Evolutionary conservation across 2,329 filamentous ascomycete genomes (phyloP).

Genomic region (Fusarium sp.): DNA sequence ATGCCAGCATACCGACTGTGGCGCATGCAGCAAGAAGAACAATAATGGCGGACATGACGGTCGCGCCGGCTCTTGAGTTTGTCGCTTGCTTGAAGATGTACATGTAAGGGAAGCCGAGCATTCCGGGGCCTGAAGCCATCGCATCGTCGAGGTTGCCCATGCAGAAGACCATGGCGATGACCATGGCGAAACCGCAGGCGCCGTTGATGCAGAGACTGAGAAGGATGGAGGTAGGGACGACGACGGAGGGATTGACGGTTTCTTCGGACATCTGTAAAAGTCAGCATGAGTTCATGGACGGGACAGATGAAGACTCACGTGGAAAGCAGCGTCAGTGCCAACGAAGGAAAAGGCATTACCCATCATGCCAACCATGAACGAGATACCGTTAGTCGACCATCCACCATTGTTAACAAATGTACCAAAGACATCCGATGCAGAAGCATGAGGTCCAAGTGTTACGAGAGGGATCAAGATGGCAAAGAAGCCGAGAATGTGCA

Average conservation of each 20-base stretch:
- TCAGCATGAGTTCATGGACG: neutral
- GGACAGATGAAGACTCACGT: constrained; percentile 18
- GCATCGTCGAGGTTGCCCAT: constrained; percentile 58
- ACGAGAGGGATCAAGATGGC: constrained; percentile 46
- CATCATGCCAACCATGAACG: constrained; percentile 57
- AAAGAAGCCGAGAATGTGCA: constrained; percentile 55
- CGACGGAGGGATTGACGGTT: constrained; percentile 57
- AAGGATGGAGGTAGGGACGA: constrained; percentile 62
- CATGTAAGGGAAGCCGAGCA: constrained; percentile 63
- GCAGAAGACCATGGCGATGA: constrained; percentile 65
- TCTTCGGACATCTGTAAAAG: constrained; percentile 54
- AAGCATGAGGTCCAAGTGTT: constrained; percentile 45
- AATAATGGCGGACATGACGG: constrained; percentile 60
- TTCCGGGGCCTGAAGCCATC: constrained; percentile 54
- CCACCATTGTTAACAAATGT: constrained; percentile 55
- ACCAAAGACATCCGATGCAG: constrained; percentile 52
- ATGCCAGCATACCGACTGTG: constrained; percentile 63
- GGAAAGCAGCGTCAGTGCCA: constrained; percentile 45
- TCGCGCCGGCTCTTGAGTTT: constrained; percentile 56
- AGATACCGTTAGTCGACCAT: constrained; percentile 54
- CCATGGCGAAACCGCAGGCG: constrained; percentile 62
- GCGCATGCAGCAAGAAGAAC: constrained; percentile 59
- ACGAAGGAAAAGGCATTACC: constrained; percentile 52
- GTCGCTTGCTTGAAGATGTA: constrained; percentile 64
- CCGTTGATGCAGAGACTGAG: constrained; percentile 60